Evolutionary conservation across 129 eudicot genomes (phyloP).

Genomic region (Artemisia annua): DNA sequence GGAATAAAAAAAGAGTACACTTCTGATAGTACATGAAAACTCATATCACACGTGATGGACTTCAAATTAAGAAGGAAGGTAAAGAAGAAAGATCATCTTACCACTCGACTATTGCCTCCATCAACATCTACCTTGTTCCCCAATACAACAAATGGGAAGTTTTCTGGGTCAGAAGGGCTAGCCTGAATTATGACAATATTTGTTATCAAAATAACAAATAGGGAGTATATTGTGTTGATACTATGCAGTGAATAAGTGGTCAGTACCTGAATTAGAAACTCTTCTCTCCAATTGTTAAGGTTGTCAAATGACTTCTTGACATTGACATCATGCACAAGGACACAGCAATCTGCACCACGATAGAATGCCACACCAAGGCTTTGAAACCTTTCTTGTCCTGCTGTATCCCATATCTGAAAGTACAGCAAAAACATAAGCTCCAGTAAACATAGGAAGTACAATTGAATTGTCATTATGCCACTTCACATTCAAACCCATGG

Average conservation of each 20-base stretch:
- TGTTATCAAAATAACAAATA: neutral
- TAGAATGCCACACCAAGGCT: slow-evolving; percentile 56
- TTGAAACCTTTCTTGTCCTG: slow-evolving; percentile 57
- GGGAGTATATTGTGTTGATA: too few relatives aligned
- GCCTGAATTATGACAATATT: slow-evolving; percentile 30
- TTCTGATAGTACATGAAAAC: too few relatives aligned
- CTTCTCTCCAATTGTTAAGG: slow-evolving; percentile 55
- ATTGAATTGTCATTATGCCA: neutral
- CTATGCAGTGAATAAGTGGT: too few relatives aligned
- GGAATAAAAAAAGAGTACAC: neutral
- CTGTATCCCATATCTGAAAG: slow-evolving; percentile 54
- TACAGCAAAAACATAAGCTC: slow-evolving; percentile 1
- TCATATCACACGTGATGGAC: neutral
- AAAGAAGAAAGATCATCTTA: slow-evolving; percentile 27
- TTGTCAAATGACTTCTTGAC: slow-evolving; percentile 53
- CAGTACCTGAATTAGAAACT: slow-evolving; percentile 46
- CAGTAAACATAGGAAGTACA: slow-evolving; percentile 6
- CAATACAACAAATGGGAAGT: slow-evolving; percentile 53
- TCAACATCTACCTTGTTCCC: slow-evolving; percentile 59
- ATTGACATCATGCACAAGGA: slow-evolving; percentile 51
- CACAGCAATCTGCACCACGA: slow-evolving; percentile 56
- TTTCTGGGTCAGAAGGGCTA: slow-evolving; percentile 52
- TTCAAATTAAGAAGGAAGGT: too few relatives aligned
- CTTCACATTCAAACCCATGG: neutral
- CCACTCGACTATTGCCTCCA: slow-evolving; percentile 58